Evolutionary conservation across 768 basidiomycete genomes (phyloP).

Genomic region (Pulveroboletus sp.): DNA sequence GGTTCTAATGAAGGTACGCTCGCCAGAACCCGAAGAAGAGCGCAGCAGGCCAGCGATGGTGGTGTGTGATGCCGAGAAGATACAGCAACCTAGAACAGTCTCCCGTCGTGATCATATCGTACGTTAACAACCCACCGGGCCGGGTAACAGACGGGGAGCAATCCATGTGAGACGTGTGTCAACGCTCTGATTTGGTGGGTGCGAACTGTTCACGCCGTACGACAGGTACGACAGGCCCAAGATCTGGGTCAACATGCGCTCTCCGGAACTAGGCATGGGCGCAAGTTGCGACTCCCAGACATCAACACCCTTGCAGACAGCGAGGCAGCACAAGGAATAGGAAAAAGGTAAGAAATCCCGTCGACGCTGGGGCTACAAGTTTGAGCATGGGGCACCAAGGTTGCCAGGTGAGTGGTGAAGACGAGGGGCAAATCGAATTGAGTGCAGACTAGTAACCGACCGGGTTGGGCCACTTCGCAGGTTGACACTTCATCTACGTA

Average conservation of each 20-base stretch:
- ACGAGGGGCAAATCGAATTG: neutral
- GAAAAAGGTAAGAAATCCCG: conserved; percentile 48
- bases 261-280: too few species aligned
- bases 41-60: conserved; percentile 92
- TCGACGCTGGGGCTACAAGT: conserved; percentile 37
- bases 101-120: conserved; percentile 18
- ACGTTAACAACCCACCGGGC: conserved; percentile 74
- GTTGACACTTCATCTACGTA: too few species aligned
- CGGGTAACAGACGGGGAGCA: conserved; percentile 1
- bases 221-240: conserved; percentile 3
- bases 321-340: conserved; percentile 18
- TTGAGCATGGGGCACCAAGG: conserved; percentile 15
- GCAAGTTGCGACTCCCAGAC: too few species aligned
- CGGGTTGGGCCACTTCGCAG: too few species aligned
- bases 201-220: conserved; percentile 3
- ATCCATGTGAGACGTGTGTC: conserved; percentile 38
- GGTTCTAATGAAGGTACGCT: conserved; percentile 77
- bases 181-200: conserved; percentile 18
- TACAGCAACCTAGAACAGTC: neutral
- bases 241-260: too few species aligned
- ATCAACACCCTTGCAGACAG: too few species aligned
- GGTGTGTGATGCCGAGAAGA: conserved; percentile 69
- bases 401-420: neutral
- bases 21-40: conserved; percentile 92
- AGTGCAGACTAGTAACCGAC: neutral